These are phyloP conservation scores for Penicillium alfredii DNA, from an alignment of 495 filamentous ascomycete species.

Conservation along the genomic window DNA sequence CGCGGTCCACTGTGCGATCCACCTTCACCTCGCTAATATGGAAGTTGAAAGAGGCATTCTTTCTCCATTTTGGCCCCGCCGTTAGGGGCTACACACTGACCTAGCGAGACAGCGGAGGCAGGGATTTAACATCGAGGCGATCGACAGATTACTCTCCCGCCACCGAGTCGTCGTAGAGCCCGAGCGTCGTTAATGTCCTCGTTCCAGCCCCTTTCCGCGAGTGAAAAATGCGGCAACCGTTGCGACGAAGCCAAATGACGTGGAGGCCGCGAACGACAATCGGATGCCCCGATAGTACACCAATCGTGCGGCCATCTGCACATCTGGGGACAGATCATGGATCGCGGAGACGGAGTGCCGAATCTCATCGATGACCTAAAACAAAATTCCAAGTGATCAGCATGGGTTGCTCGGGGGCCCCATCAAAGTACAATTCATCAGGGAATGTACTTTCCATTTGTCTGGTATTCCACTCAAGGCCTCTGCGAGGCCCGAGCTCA, in stretches of 20 bases:
- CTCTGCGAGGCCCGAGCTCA: slow-evolving; percentile 49
- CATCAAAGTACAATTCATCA: slow-evolving; percentile 9
- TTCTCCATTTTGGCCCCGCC: too few relatives aligned
- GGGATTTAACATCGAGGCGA: too few relatives aligned
- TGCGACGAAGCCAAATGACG: slow-evolving; percentile 44
- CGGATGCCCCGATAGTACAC: slow-evolving; percentile 55
- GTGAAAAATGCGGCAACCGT: slow-evolving; percentile 48
- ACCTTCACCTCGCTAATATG: not conserved
- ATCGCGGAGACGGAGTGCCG: slow-evolving; percentile 55
- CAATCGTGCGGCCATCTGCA: slow-evolving; percentile 53
- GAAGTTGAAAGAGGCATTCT: not conserved
- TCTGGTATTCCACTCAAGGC: slow-evolving; percentile 57
- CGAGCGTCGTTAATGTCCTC: too few relatives aligned
- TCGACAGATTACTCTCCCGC: too few relatives aligned
- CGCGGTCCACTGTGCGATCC: not conserved
- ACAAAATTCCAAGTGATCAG: slow-evolving; percentile 17
- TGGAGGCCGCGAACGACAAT: slow-evolving; percentile 50
- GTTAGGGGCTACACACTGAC: not conserved
- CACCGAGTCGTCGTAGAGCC: too few relatives aligned
- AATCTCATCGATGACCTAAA: slow-evolving; percentile 54
- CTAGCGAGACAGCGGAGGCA: not conserved
- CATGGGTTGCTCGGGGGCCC: not conserved
- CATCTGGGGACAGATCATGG: slow-evolving; percentile 47
- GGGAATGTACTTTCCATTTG: slow-evolving; percentile 58
- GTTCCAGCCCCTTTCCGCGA: slow-evolving; percentile 39